phyloP scores from a whole-genome alignment of 768 basidiomycete species.

The Sarcomyxa edulis region DNA sequence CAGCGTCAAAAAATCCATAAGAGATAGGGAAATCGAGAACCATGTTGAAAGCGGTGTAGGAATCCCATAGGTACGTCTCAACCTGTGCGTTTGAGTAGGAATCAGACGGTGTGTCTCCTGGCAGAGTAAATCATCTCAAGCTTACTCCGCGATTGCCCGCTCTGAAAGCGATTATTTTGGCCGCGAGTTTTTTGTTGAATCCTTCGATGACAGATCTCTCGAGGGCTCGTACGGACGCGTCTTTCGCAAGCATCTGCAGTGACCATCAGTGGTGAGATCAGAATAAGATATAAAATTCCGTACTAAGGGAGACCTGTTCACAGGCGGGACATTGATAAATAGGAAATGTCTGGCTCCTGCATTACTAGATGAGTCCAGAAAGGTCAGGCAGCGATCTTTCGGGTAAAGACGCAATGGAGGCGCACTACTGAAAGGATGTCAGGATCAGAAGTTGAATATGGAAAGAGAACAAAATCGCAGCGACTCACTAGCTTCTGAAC shows the following conservation, averaged over 20 bases:
- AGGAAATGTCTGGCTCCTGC: slow-evolving; percentile 54
- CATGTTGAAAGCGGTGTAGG: slow-evolving; percentile 40
- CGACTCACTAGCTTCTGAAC: slow-evolving; percentile 41
- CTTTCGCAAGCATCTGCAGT: slow-evolving; percentile 42
- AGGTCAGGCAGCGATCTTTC: slow-evolving; percentile 3
- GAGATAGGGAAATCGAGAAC: slow-evolving; percentile 41
- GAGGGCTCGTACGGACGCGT: slow-evolving; percentile 27
- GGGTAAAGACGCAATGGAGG: not conserved
- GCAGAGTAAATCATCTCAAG: not conserved
- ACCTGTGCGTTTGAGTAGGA: too few species aligned
- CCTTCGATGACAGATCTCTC: slow-evolving; percentile 42
- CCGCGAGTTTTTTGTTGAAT: slow-evolving; percentile 46
- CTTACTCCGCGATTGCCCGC: slow-evolving; percentile 41
- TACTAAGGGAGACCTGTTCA: slow-evolving; percentile 40
- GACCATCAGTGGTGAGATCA: not conserved
- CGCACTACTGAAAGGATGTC: slow-evolving; percentile 26
- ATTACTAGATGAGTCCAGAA: slow-evolving; percentile 21
- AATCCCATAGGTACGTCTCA: slow-evolving; percentile 44
- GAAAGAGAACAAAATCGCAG: too few species aligned
- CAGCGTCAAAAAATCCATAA: slow-evolving; percentile 55
- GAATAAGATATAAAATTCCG: not conserved
- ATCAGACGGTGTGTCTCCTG: too few species aligned
- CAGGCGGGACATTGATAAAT: slow-evolving; percentile 37
- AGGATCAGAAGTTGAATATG: slow-evolving; percentile 2
- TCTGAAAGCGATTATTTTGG: slow-evolving; percentile 35